Evolutionary conservation across 2,329 filamentous ascomycete genomes (phyloP), one percentile per base, ranked within the genome.

Genomic region (Colletotrichum orchidophilum): DNA sequence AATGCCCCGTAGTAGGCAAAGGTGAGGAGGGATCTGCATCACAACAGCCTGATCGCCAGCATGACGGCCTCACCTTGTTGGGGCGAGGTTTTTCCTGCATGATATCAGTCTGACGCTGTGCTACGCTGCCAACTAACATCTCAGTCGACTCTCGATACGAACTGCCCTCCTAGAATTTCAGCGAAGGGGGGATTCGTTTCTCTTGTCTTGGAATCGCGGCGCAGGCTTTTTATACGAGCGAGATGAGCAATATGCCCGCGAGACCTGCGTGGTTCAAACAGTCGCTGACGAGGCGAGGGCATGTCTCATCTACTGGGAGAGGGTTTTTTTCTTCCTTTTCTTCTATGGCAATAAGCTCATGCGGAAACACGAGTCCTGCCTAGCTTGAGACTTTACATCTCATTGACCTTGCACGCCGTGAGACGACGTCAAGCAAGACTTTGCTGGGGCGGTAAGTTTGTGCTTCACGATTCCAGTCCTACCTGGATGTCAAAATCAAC

Each of bases 61-160:
- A 35, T 33, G 50, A 66, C 64, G 52, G 15, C 6, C 26, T 66
- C 62, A 39, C 35, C 62, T 70, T 18, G 49, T 33, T 49, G 62
- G 49, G 49, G 33, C 67, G 35, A 58, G 21, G n/a, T 31, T 49
- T 60, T 60, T 39, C 35, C 5, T 63, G 68, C 68, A 68, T 71
- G 63, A 63, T 71, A 58, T 67, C 63, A 71, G 58, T 58, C n/a
- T 46, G 62, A 53, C 58, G 55, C 46, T 72, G 70, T 71, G 21
- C 62, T 24, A 72, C 70, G 39, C 49, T 29, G 46, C 57, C 57
- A 66, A 59, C 57, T n/a, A 46, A 54, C 42, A 31, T 21, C 53
- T 71, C 68, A 53, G 66, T 58, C 61, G 68, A 68, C 57, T 70
- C 54, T 72, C 70, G 70, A 72, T 72, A 72, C 70, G 70, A 72